Conservation (phyloP, 1,284 basidiomycete species). For the Fomitiporia mediterranea region DNA sequence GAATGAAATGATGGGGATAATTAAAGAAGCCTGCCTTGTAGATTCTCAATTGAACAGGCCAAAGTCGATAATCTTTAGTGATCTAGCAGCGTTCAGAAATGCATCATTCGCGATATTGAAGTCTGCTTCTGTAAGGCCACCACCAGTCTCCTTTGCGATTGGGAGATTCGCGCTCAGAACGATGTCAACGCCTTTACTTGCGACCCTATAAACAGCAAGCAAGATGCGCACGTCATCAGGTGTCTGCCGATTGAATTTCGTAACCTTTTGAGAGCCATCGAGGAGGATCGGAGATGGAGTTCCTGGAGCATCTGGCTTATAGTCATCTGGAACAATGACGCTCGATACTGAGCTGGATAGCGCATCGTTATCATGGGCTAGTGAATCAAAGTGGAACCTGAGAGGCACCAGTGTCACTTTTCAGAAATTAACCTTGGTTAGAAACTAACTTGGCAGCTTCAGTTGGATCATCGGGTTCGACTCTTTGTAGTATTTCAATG, state of each 20-base stretch:
- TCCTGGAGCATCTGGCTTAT: slow-evolving; percentile 27
- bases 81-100: slow-evolving; percentile 55
- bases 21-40: too few relatives aligned
- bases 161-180: slow-evolving; percentile 83
- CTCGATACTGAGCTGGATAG: slow-evolving; percentile 42
- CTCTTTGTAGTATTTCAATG: slow-evolving; percentile 79
- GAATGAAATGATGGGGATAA: background rate
- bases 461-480: slow-evolving; percentile 51
- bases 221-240: slow-evolving; percentile 71
- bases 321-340: slow-evolving; percentile 31
- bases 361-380: slow-evolving; percentile 92
- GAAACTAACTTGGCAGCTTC: slow-evolving; percentile 65
- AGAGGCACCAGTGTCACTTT: slow-evolving; percentile 23
- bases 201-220: slow-evolving; percentile 77
- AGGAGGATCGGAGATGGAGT: slow-evolving; percentile 62
- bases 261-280: slow-evolving; percentile 63
- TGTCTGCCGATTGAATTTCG: slow-evolving; percentile 66
- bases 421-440: too few relatives aligned
- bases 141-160: slow-evolving; percentile 40
- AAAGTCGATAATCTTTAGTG: slow-evolving; percentile 69
- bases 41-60: slow-evolving; percentile 60
- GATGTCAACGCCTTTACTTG: slow-evolving; percentile 66
- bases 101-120: slow-evolving; percentile 39
- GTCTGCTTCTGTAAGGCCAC: slow-evolving; percentile 36
- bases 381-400: slow-evolving; percentile 88